Percentiles rank a stretch among this genome's conserved stretches.
phyloP scores from a whole-genome alignment of 805 yeast genomes.

The Candida sithepensis region DNA sequence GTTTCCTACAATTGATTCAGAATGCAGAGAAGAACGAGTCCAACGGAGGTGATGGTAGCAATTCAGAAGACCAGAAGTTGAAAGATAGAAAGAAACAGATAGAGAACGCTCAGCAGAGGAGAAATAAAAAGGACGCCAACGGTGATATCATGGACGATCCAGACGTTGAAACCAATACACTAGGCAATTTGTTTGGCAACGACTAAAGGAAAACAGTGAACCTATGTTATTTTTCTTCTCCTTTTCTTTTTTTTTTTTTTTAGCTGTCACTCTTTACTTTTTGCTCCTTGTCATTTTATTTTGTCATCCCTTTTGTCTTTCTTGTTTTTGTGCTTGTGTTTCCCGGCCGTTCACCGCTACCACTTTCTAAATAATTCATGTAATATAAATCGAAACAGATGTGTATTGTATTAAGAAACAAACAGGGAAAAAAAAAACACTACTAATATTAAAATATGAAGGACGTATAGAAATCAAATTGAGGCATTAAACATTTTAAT shows the following conservation, averaged over 20 bases:
- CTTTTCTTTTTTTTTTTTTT: neutral
- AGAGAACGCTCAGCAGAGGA: slow-evolving; percentile 47
- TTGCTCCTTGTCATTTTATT: neutral
- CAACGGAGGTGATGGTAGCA: slow-evolving; percentile 26
- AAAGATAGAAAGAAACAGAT: slow-evolving; percentile 50
- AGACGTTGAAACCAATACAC: slow-evolving; percentile 62
- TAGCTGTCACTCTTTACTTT: neutral
- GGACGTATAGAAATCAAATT: no score
- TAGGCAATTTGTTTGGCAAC: slow-evolving; percentile 55
- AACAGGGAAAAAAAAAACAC: no score
- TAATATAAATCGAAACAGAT: no score
- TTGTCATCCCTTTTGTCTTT: neutral
- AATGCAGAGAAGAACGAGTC: slow-evolving; percentile 48
- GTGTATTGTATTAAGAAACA: no score
- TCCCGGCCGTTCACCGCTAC: no score
- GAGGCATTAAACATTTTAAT: no score
- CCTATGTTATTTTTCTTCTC: neutral
- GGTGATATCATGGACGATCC: slow-evolving; percentile 65
- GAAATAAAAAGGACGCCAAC: slow-evolving; percentile 14
- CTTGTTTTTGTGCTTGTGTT: neutral
- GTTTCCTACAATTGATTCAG: slow-evolving; percentile 68
- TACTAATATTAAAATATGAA: no score
- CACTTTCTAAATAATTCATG: no score
- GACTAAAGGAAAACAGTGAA: neutral
- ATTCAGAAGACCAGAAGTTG: slow-evolving; percentile 34